These are phyloP conservation scores for Alternaria gansuensis DNA, from an alignment of 2,329 filamentous ascomycete genomes.

Conservation along the genomic window DNA sequence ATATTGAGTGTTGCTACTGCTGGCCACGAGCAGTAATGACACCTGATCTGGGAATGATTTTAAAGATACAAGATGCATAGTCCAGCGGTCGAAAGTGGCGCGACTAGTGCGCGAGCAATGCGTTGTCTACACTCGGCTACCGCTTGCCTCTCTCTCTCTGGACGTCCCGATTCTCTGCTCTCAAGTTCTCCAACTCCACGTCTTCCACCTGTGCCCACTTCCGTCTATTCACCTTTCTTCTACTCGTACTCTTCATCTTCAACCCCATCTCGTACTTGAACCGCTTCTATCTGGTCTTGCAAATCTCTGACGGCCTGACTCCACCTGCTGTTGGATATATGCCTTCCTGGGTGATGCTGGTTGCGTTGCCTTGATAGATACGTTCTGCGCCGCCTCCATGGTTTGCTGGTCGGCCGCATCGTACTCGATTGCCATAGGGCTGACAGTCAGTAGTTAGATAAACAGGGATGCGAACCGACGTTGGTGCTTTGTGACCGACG, in stretches of 20 bases:
- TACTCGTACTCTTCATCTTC: conserved; percentile 19
- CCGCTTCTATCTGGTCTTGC: conserved; percentile 24
- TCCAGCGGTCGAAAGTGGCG: no score
- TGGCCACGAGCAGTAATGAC: conserved; percentile 67
- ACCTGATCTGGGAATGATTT: not conserved
- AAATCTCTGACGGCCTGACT: conserved; percentile 22
- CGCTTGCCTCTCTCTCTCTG: conserved; percentile 59
- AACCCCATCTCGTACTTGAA: conserved; percentile 27
- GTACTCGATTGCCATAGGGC: conserved; percentile 26
- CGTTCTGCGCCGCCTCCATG: conserved; percentile 27
- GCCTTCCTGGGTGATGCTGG: conserved; percentile 16
- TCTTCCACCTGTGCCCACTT: conserved; percentile 10
- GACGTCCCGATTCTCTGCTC: conserved; percentile 78
- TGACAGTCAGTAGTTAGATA: conserved; percentile 30
- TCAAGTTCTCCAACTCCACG: conserved; percentile 70
- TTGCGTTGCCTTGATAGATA: not conserved
- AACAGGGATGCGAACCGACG: conserved; percentile 29
- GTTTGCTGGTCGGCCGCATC: conserved; percentile 28
- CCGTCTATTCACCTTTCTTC: conserved; percentile 14
- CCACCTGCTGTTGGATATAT: not conserved
- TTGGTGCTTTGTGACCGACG: conserved; percentile 24
- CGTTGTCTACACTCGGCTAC: not conserved
- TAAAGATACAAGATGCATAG: not conserved
- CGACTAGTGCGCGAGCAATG: no score
- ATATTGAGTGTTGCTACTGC: conserved; percentile 85